Conservation (phyloP, 1,284 basidiomycete genomes). For the Ustilago cynodontis region DNA sequence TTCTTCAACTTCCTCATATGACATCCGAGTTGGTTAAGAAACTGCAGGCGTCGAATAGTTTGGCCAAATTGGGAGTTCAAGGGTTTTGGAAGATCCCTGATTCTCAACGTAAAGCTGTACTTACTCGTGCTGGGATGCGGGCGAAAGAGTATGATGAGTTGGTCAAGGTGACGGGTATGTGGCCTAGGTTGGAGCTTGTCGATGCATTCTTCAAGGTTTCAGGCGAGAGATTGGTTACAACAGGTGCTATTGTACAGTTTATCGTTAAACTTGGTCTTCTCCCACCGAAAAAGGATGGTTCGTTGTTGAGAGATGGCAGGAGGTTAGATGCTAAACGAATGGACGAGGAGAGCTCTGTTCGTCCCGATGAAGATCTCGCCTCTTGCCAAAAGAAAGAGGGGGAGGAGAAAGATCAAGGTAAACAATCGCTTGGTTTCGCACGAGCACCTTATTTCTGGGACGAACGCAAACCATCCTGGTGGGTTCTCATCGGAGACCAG, state of each 20-base stretch:
- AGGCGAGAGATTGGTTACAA: conserved; percentile 88
- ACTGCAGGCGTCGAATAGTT: conserved; percentile 35
- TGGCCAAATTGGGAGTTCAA: conserved; percentile 60
- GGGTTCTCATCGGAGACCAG: conserved; percentile 82
- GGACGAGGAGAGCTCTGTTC: conserved; percentile 71
- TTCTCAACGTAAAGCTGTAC: conserved; percentile 71
- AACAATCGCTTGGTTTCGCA: conserved; percentile 76
- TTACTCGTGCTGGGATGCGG: conserved; percentile 43
- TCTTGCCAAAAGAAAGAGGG: not conserved
- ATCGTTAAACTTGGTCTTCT: conserved; percentile 83
- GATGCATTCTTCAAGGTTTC: conserved; percentile 86
- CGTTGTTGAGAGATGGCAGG: conserved; percentile 55
- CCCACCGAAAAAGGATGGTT: conserved; percentile 72
- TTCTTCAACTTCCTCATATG: conserved; percentile 67
- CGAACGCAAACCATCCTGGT: conserved; percentile 71
- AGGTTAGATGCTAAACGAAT: conserved; percentile 51
- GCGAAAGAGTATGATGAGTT: conserved; percentile 74
- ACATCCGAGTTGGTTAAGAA: conserved; percentile 42
- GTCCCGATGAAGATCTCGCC: conserved; percentile 58
- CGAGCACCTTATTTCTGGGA: conserved; percentile 86
- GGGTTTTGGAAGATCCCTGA: conserved; percentile 70
- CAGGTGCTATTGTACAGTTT: conserved; percentile 89
- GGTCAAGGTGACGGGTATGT: conserved; percentile 78
- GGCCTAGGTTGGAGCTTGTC: conserved; percentile 85
- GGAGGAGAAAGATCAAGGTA: conserved; percentile 69